Evolutionary conservation across 1,284 basidiomycete species (phyloP).

Genomic region (Porodaedalea pini): DNA sequence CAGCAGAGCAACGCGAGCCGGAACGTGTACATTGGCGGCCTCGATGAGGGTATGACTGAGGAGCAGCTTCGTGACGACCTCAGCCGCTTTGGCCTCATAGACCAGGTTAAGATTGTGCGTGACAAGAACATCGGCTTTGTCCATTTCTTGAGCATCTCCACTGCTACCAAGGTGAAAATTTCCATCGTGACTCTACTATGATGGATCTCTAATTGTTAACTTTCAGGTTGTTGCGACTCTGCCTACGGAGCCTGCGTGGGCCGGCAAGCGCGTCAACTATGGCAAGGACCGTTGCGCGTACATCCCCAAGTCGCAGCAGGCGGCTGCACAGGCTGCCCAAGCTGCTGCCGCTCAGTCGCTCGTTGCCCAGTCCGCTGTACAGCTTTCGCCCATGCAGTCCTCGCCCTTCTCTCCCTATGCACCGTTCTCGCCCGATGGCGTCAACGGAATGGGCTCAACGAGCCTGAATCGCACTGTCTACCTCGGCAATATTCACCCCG

Average conservation of each 20-base stretch:
- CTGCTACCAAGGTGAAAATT: conserved; percentile 85
- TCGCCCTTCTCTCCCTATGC: conserved; percentile 31
- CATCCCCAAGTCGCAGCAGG: conserved; percentile 86
- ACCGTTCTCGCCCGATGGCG: conserved; percentile 47
- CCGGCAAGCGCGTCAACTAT: conserved; percentile 92
- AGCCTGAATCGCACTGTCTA: conserved; percentile 86
- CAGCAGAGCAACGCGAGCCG: conserved; percentile 86
- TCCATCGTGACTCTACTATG: neutral
- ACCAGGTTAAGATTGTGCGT: conserved; percentile 96
- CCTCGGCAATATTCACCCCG: conserved; percentile 90
- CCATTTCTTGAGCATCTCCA: conserved; percentile 90
- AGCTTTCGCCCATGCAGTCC: conserved; percentile 34
- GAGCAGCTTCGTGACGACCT: conserved; percentile 85
- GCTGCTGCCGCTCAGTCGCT: conserved; percentile 79
- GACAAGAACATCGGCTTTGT: conserved; percentile 98
- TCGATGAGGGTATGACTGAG: conserved; percentile 86
- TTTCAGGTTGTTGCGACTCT: conserved; percentile 82
- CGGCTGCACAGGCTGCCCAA: conserved; percentile 76
- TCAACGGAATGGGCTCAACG: conserved; percentile 37
- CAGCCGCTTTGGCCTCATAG: conserved; percentile 88
- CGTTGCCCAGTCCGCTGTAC: conserved; percentile 51
- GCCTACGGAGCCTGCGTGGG: conserved; percentile 85
- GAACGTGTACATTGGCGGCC: conserved; percentile 90
- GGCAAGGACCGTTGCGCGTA: conserved; percentile 96
- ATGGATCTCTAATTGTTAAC: neutral